Conservation (phyloP, 176 grass and related monocot species). For the Pontederia crassipes region DNA sequence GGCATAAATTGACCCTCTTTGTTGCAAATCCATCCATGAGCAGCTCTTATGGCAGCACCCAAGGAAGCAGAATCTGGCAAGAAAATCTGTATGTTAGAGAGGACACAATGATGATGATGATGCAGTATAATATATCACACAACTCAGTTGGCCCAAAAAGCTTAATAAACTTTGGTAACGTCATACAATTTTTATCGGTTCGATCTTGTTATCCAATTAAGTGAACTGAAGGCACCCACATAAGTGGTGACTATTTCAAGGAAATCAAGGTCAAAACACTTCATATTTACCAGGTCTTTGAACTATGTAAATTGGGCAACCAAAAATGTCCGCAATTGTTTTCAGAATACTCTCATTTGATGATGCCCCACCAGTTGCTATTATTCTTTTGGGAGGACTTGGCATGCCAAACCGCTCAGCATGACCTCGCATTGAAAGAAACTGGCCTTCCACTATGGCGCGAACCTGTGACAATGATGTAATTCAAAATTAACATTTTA, state of each 20-base stretch:
- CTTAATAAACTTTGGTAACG: too few species aligned
- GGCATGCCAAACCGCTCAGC: slow-evolving; percentile 94
- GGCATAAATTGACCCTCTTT: slow-evolving; percentile 55
- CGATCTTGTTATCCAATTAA: neutral
- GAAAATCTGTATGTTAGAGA: neutral
- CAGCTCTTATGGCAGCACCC: slow-evolving; percentile 68
- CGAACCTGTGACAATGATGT: slow-evolving; percentile 30
- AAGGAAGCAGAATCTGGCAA: slow-evolving; percentile 73
- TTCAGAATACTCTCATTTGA: slow-evolving; percentile 71
- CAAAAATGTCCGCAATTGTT: slow-evolving; percentile 55
- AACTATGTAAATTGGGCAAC: slow-evolving; percentile 73
- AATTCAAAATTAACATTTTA: neutral
- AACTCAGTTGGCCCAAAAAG: too few species aligned
- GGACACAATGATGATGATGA: too few species aligned
- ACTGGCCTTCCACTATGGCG: slow-evolving; percentile 75
- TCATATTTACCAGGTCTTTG: slow-evolving; percentile 59
- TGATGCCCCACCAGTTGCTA: slow-evolving; percentile 82
- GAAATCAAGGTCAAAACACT: neutral
- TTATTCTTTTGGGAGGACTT: slow-evolving; percentile 71
- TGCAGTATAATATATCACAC: too few species aligned
- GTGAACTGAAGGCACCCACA: neutral
- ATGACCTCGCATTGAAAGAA: slow-evolving; percentile 84
- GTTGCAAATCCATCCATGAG: slow-evolving; percentile 88
- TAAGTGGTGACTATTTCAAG: too few species aligned
- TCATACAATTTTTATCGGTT: too few species aligned